Evolutionary conservation across 805 yeast species (phyloP), one percentile per base, ranked within the genome.

Genomic region (Kazachstania viticola): DNA sequence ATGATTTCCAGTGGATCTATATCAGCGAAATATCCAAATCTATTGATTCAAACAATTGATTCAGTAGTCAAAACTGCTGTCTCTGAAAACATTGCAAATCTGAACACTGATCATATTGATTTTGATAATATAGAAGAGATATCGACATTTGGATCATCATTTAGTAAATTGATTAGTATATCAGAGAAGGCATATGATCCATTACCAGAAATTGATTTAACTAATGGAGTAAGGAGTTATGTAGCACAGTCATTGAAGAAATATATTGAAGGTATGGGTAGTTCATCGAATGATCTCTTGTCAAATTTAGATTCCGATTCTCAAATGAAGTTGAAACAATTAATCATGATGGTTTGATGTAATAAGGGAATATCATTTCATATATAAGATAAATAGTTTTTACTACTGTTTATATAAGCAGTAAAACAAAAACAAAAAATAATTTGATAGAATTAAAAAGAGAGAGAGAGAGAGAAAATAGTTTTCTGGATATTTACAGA

Each of bases 61-160:
- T 57, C 53, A 14, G 45, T 76, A 11, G 49, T 73, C 3, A 57
- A 58, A 26, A 46, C 65, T 4, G 38, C 56, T 5, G 40, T 56
- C 6, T 55, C 61, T 4, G 60, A 60, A 29, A 56, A 69, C 25
- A 57, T 63, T 28, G 58, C 54, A 9, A 55, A 56, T 28, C 36
- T 55, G 25, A 62, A 54, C 14, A 44, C 46, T n/a, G 61, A 64
- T 25, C 62, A 56, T 30, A 39, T 62, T 28, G 65, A 60, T 34
- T 37, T 58, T 3, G 54, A 61, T 25, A 79, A 77, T 41, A 45
- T 69, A 19, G 85, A 79, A 32, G 94, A 85, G 39, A 68, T 78
- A 30, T 58, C 85, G 0, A 65, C 91, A 2, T 91, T 87, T 57
- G 97, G 97, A 2, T 78, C 95, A 0, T 73, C 77, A 32, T 91